Evolutionary conservation across 495 filamentous ascomycete species (phyloP).

Genomic region (Talaromyces wortmannii): DNA sequence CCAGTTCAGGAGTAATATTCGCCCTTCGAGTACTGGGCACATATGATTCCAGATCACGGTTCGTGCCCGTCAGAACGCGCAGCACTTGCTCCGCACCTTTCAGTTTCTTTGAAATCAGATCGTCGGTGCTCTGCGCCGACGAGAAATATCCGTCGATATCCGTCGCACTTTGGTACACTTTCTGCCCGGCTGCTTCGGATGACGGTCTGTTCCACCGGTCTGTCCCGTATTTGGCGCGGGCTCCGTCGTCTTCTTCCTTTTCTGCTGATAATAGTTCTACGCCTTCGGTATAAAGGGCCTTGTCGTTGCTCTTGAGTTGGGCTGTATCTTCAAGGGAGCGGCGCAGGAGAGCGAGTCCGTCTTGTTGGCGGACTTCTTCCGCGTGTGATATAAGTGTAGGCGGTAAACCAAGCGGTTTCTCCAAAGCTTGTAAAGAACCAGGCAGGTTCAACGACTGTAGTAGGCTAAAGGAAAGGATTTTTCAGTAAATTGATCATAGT

Average conservation of each 20-base stretch:
- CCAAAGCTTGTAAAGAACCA: constrained; percentile 86
- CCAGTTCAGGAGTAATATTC: constrained; percentile 70
- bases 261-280: constrained; percentile 69
- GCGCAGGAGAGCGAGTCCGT: constrained; percentile 67
- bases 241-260: constrained; percentile 70
- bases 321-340: constrained; percentile 78
- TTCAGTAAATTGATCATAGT: neutral
- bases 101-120: constrained; percentile 71
- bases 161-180: constrained; percentile 64
- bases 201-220: constrained; percentile 72
- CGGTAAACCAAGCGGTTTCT: constrained; percentile 91
- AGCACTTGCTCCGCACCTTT: constrained; percentile 68
- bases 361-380: constrained; percentile 91
- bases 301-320: constrained; percentile 72
- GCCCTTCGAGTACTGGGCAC: constrained; percentile 79
- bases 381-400: constrained; percentile 79
- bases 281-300: constrained; percentile 73
- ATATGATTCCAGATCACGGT: constrained; percentile 75
- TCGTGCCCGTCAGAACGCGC: constrained; percentile 65
- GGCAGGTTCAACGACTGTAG: constrained; percentile 82
- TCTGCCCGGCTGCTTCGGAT: constrained; percentile 61
- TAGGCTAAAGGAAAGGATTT: constrained; percentile 28
- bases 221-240: constrained; percentile 77
- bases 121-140: constrained; percentile 76
- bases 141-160: constrained; percentile 88